A percentile compares a stretch with the other conserved stretches of the same genome.
These are phyloP conservation scores for Nemania abortiva DNA, from an alignment of 2,329 filamentous ascomycete species.

Conservation along the genomic window DNA sequence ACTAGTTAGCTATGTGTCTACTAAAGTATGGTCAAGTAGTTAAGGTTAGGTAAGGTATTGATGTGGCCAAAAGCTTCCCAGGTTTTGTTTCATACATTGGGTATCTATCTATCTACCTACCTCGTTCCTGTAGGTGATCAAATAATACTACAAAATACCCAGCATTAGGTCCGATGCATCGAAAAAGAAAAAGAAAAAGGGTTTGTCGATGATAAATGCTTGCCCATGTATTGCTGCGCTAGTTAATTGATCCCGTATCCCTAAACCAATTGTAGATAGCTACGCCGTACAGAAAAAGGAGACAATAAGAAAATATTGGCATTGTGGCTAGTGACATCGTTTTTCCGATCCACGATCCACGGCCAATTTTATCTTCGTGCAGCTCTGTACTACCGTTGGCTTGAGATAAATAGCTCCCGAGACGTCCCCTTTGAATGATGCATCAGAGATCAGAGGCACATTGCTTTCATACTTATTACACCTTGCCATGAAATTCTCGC, in stretches of 20 bases:
- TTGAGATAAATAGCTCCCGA: conserved; percentile 5
- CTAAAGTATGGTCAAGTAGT: no score
- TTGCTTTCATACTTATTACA: neutral
- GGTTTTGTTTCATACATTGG: neutral
- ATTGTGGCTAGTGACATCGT: conserved; percentile 17
- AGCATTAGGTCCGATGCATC: conserved; percentile 22
- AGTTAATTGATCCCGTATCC: neutral
- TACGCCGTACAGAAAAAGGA: conserved; percentile 8
- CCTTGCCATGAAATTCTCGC: neutral
- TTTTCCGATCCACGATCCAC: conserved; percentile 15
- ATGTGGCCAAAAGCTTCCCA: conserved; percentile 8
- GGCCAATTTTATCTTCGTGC: conserved; percentile 9
- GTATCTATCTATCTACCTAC: neutral
- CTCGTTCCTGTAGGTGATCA: neutral
- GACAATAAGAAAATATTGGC: conserved; percentile 6
- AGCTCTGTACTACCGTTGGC: neutral
- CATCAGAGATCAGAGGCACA: conserved; percentile 6
- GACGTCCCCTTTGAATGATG: neutral
- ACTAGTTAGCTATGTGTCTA: conserved; percentile 10
- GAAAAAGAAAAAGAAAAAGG: conserved; percentile 22
- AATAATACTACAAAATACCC: neutral
- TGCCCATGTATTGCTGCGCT: conserved; percentile 5
- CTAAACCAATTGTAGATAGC: conserved; percentile 12
- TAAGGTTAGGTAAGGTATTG: no score
- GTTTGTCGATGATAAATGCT: conserved; percentile 25